A percentile compares a stretch with the other conserved stretches of the same genome.
Conservation (phyloP, 140 eudicot genomes). For the Flaveria floridana region DNA sequence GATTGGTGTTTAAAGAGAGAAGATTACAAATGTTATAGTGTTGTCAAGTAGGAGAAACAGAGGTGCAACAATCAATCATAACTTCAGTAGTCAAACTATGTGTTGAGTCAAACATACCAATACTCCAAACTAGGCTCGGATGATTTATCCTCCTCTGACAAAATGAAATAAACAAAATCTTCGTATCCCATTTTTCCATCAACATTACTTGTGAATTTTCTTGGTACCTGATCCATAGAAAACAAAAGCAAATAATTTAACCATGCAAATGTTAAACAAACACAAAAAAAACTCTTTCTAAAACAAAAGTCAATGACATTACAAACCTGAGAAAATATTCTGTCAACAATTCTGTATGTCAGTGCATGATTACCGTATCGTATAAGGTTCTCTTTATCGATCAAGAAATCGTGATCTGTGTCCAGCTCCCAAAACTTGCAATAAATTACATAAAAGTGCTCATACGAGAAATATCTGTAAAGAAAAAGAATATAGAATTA, state of each 20-base stretch:
- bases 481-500: conserved; percentile 10
- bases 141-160: conserved; percentile 96
- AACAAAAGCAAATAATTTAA: background rate
- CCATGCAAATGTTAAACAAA: conserved; percentile 5
- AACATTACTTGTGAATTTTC: conserved; percentile 83
- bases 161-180: conserved; percentile 92
- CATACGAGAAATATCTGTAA: conserved; percentile 91
- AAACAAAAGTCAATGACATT: background rate
- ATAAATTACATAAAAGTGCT: conserved; percentile 88
- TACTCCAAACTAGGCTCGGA: conserved; percentile 95
- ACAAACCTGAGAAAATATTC: conserved; percentile 94
- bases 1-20: no score
- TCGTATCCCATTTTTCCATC: conserved; percentile 99
- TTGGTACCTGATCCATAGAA: conserved; percentile 57
- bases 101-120: conserved; percentile 54
- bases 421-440: conserved; percentile 99
- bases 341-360: conserved; percentile 92
- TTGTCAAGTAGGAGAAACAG: background rate
- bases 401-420: conserved; percentile 94
- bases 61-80: background rate
- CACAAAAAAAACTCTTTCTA: no score
- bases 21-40: no score
- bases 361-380: conserved; percentile 96
- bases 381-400: conserved; percentile 92
- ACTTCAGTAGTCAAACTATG: background rate